These are phyloP conservation scores for Lentinula aciculospora DNA, from an alignment of 768 basidiomycete species.

Conservation along the genomic window DNA sequence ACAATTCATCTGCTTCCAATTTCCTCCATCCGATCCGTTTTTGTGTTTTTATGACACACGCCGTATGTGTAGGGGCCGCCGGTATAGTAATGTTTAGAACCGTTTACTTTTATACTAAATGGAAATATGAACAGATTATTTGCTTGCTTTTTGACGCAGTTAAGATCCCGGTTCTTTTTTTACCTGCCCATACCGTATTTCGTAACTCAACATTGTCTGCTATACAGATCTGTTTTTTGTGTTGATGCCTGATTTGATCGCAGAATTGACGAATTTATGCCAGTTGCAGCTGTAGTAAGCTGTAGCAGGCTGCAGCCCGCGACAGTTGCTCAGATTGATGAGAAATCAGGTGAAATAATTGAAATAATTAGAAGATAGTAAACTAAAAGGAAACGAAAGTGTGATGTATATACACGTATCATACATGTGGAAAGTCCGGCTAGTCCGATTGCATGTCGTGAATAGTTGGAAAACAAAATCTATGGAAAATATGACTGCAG, in stretches of 20 bases:
- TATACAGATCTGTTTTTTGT: too few species aligned
- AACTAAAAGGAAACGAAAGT: neutral
- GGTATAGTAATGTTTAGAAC: conserved; percentile 4
- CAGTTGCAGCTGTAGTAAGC: too few species aligned
- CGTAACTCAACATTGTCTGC: too few species aligned
- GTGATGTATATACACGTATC: neutral
- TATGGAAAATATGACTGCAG: neutral
- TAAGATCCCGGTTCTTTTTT: neutral
- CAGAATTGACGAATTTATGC: too few species aligned
- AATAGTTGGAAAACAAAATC: neutral
- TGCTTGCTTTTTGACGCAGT: neutral
- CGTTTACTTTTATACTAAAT: conserved; percentile 3
- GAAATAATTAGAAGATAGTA: neutral
- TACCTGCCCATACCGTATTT: neutral
- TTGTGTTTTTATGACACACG: conserved; percentile 3
- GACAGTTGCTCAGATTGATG: neutral
- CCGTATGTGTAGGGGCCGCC: neutral
- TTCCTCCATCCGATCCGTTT: neutral
- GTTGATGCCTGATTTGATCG: too few species aligned
- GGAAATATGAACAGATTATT: conserved; percentile 6
- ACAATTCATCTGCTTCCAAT: neutral
- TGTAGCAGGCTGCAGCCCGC: too few species aligned
- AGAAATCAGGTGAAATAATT: too few species aligned
- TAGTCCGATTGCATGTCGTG: neutral
- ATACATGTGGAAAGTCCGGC: neutral